Evolutionary conservation across 2,329 filamentous ascomycete species (phyloP).

Genomic region (Apiospora aurea): DNA sequence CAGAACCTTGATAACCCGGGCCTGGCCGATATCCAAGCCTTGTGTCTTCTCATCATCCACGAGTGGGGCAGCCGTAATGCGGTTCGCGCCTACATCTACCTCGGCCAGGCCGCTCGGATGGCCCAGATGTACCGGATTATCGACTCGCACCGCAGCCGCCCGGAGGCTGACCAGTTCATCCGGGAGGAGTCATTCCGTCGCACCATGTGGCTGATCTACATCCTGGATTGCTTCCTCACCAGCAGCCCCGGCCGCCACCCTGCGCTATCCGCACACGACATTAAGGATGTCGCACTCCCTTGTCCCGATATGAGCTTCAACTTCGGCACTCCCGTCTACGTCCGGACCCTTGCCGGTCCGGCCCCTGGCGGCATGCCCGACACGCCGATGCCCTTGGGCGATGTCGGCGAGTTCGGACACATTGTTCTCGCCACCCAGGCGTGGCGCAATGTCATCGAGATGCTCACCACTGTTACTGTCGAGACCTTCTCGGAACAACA

Average conservation of each 20-base stretch:
- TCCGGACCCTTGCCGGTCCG: constrained; percentile 60
- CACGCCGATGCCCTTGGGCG: constrained; percentile 48
- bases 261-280: constrained; percentile 61
- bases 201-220: constrained; percentile 68
- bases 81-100: constrained; percentile 68
- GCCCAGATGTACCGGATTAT: constrained; percentile 69
- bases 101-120: constrained; percentile 69
- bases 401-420: constrained; percentile 68
- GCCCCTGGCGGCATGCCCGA: constrained; percentile 49
- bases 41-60: constrained; percentile 67
- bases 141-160: constrained; percentile 58
- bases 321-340: constrained; percentile 65
- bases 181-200: constrained; percentile 68
- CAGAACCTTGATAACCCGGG: constrained; percentile 65
- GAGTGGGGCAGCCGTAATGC: constrained; percentile 69
- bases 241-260: constrained; percentile 67
- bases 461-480: constrained; percentile 62
- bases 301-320: constrained; percentile 69
- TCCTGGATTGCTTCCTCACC: constrained; percentile 67
- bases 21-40: constrained; percentile 66
- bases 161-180: constrained; percentile 65
- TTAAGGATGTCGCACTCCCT: constrained; percentile 62
- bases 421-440: constrained; percentile 67
- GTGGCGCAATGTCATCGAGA: constrained; percentile 68
- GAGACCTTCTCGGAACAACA: constrained; percentile 61